These are phyloP conservation scores for Ailanthus altissimus DNA, from an alignment of 345 rosid species.

Conservation along the genomic window DNA sequence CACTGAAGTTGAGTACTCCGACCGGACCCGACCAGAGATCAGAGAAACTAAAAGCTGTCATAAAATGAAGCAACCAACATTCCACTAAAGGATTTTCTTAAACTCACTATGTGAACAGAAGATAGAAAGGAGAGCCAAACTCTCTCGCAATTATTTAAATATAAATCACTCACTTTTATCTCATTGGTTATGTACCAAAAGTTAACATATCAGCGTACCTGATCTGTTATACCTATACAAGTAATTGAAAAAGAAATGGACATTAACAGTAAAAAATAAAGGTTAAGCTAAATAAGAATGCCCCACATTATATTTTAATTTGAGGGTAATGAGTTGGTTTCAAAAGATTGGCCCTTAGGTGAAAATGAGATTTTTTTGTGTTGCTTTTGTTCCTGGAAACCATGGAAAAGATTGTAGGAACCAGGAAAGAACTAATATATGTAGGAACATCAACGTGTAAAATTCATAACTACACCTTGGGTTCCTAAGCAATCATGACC, in stretches of 20 bases:
- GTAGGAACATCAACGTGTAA: too few species aligned
- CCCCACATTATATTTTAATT: neutral
- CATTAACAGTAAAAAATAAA: neutral
- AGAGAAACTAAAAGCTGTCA: neutral
- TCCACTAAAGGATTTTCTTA: too few species aligned
- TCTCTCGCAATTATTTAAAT: neutral
- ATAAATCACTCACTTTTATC: neutral
- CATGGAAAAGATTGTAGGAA: neutral
- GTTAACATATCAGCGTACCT: neutral
- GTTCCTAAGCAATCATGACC: too few species aligned
- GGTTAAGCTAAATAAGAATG: neutral
- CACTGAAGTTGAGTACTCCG: too few species aligned
- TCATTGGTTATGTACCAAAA: neutral
- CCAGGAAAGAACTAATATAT: neutral
- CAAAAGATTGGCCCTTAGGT: neutral
- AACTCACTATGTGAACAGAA: too few species aligned
- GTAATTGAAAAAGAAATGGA: neutral
- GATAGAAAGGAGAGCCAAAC: neutral
- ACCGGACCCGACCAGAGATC: neutral
- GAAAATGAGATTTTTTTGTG: neutral
- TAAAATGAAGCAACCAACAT: neutral
- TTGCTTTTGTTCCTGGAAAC: neutral
- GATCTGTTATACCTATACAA: neutral
- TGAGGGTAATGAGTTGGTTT: neutral
- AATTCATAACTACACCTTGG: too few species aligned